Base-by-base conservation (phyloP, 1,284 basidiomycete genomes). In the Naganishia liquefaciens region DNA sequence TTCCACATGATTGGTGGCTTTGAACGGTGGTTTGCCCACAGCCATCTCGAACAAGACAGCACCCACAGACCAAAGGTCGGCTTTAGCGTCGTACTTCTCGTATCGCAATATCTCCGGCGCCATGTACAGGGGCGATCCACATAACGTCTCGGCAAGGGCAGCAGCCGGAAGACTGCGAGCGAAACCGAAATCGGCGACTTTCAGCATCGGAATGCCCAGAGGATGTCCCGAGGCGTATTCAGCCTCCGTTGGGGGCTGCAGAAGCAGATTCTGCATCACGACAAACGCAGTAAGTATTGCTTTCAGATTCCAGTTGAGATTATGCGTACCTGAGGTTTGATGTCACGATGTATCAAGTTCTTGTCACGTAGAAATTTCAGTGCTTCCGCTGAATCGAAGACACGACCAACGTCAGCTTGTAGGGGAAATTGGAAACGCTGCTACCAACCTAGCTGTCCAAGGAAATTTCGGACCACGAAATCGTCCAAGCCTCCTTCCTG, bases 51-150 rank as follows among this genome's bases (percentile, higher is more conserved):
- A 99, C 1, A 98, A 81, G 3, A 99, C 95, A 0, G 96, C 93
- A 7, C 95, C 96, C 37, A 98, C 92, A 6, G 92, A 95, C 95
- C 95, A 99, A 1, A 99, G 82, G 75, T 99, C 95, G 0, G 92
- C 95, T 76, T 94, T 97, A 27, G 93, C 93, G 76, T 97, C 93
- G 78, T 99, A 98, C 78, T 95, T 96, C 80, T 99, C 90, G 77
- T 97, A 97, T 23, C 91, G 86, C 21, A 99, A 81, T 69, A 99
- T 99, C 79, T 99, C 95, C 0, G 95, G 95, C 0, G 96, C 95
- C 95, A 99, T 99, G 80, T 99, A 99, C 37, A 99, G 80, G 52
- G 96, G 95, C 23, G 93, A 97, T 9, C 96, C 95, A 75, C 95
- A 99, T 0, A 99, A 82, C 2, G 95, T 99, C 79, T 99, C 95